Conservation (phyloP, 2,329 filamentous ascomycete species). For the Zymoseptoria tritici region DNA sequence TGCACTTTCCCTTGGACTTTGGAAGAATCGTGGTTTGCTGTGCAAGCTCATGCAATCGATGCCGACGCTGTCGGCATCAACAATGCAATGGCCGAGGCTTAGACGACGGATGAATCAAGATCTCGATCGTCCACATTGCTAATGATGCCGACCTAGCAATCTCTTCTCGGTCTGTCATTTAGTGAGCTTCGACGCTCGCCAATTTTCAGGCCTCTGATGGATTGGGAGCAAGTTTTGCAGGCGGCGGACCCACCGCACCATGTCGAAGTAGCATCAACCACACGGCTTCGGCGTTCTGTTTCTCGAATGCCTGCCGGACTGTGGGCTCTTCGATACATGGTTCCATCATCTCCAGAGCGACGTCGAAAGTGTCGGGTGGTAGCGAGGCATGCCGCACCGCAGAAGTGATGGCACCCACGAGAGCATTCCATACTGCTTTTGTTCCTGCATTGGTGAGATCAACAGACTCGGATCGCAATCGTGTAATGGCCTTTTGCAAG, state of each 20-base stretch:
- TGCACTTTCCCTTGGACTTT: not conserved
- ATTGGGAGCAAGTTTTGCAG: not conserved
- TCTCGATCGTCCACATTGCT: too few relatives aligned
- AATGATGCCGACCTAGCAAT: not conserved
- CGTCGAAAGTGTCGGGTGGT: slow-evolving; percentile 64
- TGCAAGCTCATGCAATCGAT: not conserved
- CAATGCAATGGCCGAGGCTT: not conserved
- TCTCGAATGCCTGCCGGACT: slow-evolving; percentile 53
- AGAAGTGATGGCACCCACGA: slow-evolving; percentile 51
- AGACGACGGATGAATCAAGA: too few relatives aligned
- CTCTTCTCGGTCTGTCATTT: not conserved
- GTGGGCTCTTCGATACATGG: slow-evolving; percentile 32
- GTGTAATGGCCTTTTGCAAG: slow-evolving; percentile 12
- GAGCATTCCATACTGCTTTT: slow-evolving; percentile 57
- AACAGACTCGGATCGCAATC: slow-evolving; percentile 13
- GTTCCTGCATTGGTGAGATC: slow-evolving; percentile 50
- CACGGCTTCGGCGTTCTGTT: slow-evolving; percentile 65
- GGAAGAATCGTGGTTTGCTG: slow-evolving; percentile 1
- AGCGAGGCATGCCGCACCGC: slow-evolving; percentile 58
- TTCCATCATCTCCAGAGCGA: slow-evolving; percentile 57
- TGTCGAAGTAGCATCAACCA: slow-evolving; percentile 54
- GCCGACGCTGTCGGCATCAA: not conserved
- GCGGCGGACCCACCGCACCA: slow-evolving; percentile 7
- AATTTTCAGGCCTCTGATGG: slow-evolving; percentile 1
- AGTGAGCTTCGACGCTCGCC: not conserved